Conservation (phyloP, 2,329 filamentous ascomycete species). For the Diaporthe destruens region DNA sequence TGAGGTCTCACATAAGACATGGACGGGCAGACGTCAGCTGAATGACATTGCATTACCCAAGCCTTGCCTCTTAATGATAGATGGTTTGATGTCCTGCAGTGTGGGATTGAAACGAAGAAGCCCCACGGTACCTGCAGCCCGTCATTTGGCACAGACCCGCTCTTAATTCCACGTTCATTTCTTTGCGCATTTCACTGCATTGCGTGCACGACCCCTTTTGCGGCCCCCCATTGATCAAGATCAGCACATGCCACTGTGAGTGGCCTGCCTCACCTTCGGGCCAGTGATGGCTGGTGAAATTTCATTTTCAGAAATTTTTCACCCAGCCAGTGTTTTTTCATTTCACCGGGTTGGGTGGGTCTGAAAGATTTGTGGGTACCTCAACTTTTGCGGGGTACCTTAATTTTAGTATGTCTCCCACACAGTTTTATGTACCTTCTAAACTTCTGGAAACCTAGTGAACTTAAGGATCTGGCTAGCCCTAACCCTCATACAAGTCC, state of each 20-base stretch:
- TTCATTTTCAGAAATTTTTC: too few species aligned
- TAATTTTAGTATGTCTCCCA: too few species aligned
- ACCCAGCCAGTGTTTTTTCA: too few species aligned
- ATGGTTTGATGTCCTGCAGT: slow-evolving; percentile 23
- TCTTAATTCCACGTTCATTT: slow-evolving; percentile 41
- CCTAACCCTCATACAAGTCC: too few species aligned
- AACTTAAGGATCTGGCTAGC: too few species aligned
- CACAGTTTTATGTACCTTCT: too few species aligned
- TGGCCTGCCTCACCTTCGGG: slow-evolving; percentile 20
- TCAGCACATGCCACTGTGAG: slow-evolving; percentile 2
- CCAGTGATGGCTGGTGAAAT: too few species aligned
- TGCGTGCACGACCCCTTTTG: slow-evolving; percentile 37
- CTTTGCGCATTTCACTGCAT: slow-evolving; percentile 24
- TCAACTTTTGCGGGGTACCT: too few species aligned
- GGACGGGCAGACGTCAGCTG: neutral
- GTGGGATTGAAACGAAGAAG: slow-evolving; percentile 22
- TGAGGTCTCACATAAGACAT: neutral
- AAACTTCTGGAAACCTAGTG: too few species aligned
- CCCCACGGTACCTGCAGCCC: slow-evolving; percentile 33
- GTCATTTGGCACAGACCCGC: slow-evolving; percentile 41
- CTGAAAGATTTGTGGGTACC: too few species aligned
- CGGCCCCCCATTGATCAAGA: slow-evolving; percentile 31
- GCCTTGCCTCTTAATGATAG: neutral
- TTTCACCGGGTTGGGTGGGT: too few species aligned
- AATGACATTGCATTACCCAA: too few species aligned